A percentile compares a stretch with the other conserved stretches of the same genome.
These are phyloP conservation scores for Chrysoporthe puriensis DNA, from an alignment of 2,329 filamentous ascomycete species.

Conservation along the genomic window DNA sequence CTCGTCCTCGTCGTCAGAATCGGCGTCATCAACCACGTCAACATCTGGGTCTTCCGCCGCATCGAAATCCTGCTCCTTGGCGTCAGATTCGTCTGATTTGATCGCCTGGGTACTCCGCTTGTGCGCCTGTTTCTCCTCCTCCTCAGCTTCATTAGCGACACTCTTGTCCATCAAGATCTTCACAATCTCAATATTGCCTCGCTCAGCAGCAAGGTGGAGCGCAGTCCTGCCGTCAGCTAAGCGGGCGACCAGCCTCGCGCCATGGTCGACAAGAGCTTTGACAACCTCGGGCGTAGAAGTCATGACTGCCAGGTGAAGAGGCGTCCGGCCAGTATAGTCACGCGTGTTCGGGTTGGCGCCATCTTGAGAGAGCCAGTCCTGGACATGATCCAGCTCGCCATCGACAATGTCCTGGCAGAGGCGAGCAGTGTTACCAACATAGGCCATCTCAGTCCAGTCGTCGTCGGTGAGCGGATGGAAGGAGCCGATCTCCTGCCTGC, in stretches of 20 bases:
- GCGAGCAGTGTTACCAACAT: slow-evolving; percentile 76
- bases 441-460: slow-evolving; percentile 92
- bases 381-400: slow-evolving; percentile 69
- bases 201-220: slow-evolving; percentile 77
- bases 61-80: slow-evolving; percentile 36
- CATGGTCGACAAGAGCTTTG: slow-evolving; percentile 69
- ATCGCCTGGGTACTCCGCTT: slow-evolving; percentile 42
- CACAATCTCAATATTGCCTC: slow-evolving; percentile 71
- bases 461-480: slow-evolving; percentile 82
- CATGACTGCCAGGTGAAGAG: slow-evolving; percentile 75
- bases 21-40: slow-evolving; percentile 49
- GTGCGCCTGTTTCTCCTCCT: slow-evolving; percentile 60
- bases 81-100: slow-evolving; percentile 33
- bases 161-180: slow-evolving; percentile 75
- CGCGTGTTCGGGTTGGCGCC: slow-evolving; percentile 71
- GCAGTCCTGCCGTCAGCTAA: slow-evolving; percentile 80
- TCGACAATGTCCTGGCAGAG: slow-evolving; percentile 84
- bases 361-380: slow-evolving; percentile 71
- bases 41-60: slow-evolving; percentile 47
- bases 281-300: slow-evolving; percentile 72
- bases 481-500: slow-evolving; percentile 69
- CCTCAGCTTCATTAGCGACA: slow-evolving; percentile 70
- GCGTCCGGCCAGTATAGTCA: slow-evolving; percentile 78
- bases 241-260: slow-evolving; percentile 73
- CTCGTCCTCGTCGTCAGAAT: slow-evolving; percentile 55